Percentiles rank a stretch among this genome's conserved stretches.
phyloP scores from a whole-genome alignment of 129 eudicot genomes.

The Mikania micrantha region DNA sequence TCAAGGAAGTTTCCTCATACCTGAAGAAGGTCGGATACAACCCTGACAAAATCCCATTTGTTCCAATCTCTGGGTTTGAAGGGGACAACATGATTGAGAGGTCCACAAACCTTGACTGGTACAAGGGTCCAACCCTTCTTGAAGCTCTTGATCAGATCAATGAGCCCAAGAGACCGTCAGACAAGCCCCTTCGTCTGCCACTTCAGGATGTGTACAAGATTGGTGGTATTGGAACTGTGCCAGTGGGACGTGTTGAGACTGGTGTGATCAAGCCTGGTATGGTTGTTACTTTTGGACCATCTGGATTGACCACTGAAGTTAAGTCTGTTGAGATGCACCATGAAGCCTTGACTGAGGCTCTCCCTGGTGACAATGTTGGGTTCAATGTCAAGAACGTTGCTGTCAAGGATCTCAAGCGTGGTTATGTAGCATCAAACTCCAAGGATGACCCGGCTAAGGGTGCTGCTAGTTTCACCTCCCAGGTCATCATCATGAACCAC shows the following conservation, averaged over 20 bases:
- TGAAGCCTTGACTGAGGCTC: conserved; percentile 37
- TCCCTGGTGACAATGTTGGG: conserved; percentile 48
- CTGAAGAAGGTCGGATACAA: conserved; percentile 50
- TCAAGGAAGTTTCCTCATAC: conserved; percentile 46
- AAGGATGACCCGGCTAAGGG: conserved; percentile 35
- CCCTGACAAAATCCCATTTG: conserved; percentile 45
- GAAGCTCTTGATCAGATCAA: conserved; percentile 39
- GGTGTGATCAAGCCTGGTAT: conserved; percentile 48
- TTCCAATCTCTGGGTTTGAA: conserved; percentile 44
- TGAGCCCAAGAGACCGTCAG: conserved; percentile 52
- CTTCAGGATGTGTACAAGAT: conserved; percentile 53
- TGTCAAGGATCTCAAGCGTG: conserved; percentile 51
- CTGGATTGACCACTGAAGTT: conserved; percentile 50
- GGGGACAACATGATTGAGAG: conserved; percentile 53
- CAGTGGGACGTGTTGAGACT: conserved; percentile 49
- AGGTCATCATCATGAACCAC: conserved; percentile 53
- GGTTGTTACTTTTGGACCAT: conserved; percentile 45
- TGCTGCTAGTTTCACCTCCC: conserved; percentile 38
- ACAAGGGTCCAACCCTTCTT: conserved; percentile 52
- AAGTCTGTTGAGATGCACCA: conserved; percentile 55
- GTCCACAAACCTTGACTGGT: conserved; percentile 55
- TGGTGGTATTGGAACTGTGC: conserved; percentile 53
- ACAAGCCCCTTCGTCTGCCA: conserved; percentile 51
- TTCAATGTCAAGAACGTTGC: conserved; percentile 54
- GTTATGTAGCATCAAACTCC: conserved; percentile 46